Conservation (phyloP, 768 basidiomycete genomes). For the Mycena capillaripes region DNA sequence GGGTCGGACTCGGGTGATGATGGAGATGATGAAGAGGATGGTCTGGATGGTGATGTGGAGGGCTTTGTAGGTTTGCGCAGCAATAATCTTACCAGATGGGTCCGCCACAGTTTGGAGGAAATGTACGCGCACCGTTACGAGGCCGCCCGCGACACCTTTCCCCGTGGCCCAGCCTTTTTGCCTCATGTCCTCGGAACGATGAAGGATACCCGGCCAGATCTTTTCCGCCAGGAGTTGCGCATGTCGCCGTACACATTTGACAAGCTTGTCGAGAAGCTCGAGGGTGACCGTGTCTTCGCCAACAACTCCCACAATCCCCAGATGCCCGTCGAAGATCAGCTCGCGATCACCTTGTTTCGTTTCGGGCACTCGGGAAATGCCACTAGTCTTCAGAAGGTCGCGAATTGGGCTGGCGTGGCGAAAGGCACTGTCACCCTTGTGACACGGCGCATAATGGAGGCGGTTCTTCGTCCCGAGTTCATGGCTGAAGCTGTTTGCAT, state of each 20-base stretch:
- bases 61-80: background rate
- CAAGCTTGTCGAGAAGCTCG: conserved; percentile 39
- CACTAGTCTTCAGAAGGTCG: conserved; percentile 44
- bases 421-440: conserved; percentile 46
- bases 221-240: conserved; percentile 47
- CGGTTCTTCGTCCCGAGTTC: conserved; percentile 43
- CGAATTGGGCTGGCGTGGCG: conserved; percentile 52
- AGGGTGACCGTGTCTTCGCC: conserved; percentile 40
- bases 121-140: conserved; percentile 31
- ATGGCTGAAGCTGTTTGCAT: conserved; percentile 40
- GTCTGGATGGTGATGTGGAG: background rate
- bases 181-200: conserved; percentile 33
- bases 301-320: conserved; percentile 45
- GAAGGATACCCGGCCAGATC: conserved; percentile 40
- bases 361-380: conserved; percentile 59
- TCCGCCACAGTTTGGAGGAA: background rate
- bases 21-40: background rate
- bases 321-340: conserved; percentile 45
- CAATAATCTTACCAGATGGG: background rate
- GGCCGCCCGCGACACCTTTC: background rate
- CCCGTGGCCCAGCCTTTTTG: conserved; percentile 21
- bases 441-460: conserved; percentile 47
- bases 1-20: background rate
- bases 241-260: conserved; percentile 52
- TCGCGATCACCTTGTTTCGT: conserved; percentile 53